Evolutionary conservation across 2,329 filamentous ascomycete genomes (phyloP), one percentile per base, ranked within the genome.

Genomic region (Phialocephala sp.): DNA sequence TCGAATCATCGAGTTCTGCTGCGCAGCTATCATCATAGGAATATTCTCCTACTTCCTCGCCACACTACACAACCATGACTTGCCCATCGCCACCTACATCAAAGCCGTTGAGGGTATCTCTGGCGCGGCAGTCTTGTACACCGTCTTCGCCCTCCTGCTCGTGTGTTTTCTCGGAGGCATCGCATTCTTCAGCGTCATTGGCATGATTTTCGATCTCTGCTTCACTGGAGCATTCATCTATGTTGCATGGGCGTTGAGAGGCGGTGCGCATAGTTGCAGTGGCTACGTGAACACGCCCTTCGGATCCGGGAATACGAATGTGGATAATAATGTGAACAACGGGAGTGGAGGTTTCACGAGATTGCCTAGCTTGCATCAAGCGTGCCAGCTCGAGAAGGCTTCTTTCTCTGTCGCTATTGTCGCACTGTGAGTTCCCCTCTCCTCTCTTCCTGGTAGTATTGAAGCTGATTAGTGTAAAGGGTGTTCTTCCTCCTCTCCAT

Each of bases 31-130:
- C 71, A 85, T 94, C 67, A 85, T 97, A 68, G 90, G 86, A 71
- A 86, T 95, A 74, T 94, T 90, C 83, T 89, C 89, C 59, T 97
- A 96, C 83, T 96, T 93, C 83, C 87, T 97, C 59, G 87, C 90
- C 9, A 85, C 90, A 9, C 85, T 94, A 15, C 77, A 85, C 68
- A 86, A 89, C 73, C 87, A 92, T 79, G 73, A 88, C 71, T 77
- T 89, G 15, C 64, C 74, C 65, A 93, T 94, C 70, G 82, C 85
- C 20, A 86, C 79, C 71, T 89, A 86, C 80, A 80, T 90, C 66
- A 88, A 89, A 63, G 92, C 91, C 35, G 91, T 95, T 63, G 89
- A 89, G 74, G 92, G 92, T 69, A 89, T 97, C 66, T 85, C 91
- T 0, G 94, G 93, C 59, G 84, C 85, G 1, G 91, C 88, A 2